Conservation (phyloP, 306 rosid genomes). For the Betula pendula region DNA sequence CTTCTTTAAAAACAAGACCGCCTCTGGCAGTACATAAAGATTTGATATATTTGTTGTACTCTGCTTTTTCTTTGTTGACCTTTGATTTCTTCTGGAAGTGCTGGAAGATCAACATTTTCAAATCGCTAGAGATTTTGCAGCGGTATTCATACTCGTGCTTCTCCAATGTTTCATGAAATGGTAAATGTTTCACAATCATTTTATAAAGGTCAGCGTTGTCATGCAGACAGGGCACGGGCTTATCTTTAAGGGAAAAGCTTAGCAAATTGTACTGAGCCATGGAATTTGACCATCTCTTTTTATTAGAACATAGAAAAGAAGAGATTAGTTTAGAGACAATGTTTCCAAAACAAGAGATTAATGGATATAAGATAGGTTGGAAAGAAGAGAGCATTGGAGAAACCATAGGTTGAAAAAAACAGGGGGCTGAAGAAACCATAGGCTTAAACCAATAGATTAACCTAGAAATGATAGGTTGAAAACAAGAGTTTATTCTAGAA, state of each 20-base stretch:
- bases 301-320: not conserved
- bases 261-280: not conserved
- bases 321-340: not conserved
- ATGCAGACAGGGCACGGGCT: not conserved
- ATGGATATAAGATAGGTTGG: too few species aligned
- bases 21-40: not conserved
- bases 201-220: not conserved
- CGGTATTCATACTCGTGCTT: not conserved
- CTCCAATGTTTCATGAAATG: not conserved
- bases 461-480: too few species aligned
- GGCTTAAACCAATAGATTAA: too few species aligned
- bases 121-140: not conserved
- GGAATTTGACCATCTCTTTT: not conserved
- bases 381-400: too few species aligned
- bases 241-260: not conserved
- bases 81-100: conserved; percentile 7
- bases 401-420: too few species aligned
- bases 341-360: too few species aligned
- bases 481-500: too few species aligned
- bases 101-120: not conserved
- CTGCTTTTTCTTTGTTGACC: not conserved
- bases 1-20: not conserved
- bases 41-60: too few species aligned
- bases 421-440: too few species aligned
- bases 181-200: not conserved